Conservation (phyloP, 495 filamentous ascomycete genomes). For the Aspergillus sparsus region DNA sequence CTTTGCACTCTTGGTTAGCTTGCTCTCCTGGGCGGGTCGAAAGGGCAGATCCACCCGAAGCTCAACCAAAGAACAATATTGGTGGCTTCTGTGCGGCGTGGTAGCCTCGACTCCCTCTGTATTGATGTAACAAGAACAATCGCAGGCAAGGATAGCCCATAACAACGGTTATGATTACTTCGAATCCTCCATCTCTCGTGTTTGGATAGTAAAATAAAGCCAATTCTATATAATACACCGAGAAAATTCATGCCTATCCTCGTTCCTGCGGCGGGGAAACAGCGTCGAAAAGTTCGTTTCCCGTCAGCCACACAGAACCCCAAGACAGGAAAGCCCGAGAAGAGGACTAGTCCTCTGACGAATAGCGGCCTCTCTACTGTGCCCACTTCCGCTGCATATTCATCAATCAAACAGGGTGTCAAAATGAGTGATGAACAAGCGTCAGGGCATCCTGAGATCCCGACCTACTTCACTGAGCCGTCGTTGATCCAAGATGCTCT, state of each 20-base stretch:
- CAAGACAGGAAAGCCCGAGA: slow-evolving; percentile 17
- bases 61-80: slow-evolving; percentile 22
- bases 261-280: slow-evolving; percentile 35
- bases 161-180: slow-evolving; percentile 9
- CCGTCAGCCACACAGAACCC: slow-evolving; percentile 23
- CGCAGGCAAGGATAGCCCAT: background rate
- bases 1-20: slow-evolving; percentile 22
- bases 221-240: slow-evolving; percentile 10
- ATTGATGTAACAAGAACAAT: slow-evolving; percentile 19
- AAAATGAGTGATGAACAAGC: slow-evolving; percentile 19
- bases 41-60: background rate
- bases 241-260: slow-evolving; percentile 35
- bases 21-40: slow-evolving; percentile 14
- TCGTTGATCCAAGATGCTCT: slow-evolving; percentile 68
- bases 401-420: slow-evolving; percentile 15
- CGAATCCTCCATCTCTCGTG: background rate
- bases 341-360: slow-evolving; percentile 6
- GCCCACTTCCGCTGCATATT: slow-evolving; percentile 21
- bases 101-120: background rate
- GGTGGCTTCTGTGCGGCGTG: slow-evolving; percentile 5
- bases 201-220: slow-evolving; percentile 8
- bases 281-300: slow-evolving; percentile 47
- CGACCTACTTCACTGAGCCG: slow-evolving; percentile 62
- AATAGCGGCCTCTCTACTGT: slow-evolving; percentile 10
- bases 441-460: slow-evolving; percentile 49